Evolutionary conservation across 768 basidiomycete genomes (phyloP), one percentile per base, ranked within the genome.

Genomic region (Crucibulum laeve): DNA sequence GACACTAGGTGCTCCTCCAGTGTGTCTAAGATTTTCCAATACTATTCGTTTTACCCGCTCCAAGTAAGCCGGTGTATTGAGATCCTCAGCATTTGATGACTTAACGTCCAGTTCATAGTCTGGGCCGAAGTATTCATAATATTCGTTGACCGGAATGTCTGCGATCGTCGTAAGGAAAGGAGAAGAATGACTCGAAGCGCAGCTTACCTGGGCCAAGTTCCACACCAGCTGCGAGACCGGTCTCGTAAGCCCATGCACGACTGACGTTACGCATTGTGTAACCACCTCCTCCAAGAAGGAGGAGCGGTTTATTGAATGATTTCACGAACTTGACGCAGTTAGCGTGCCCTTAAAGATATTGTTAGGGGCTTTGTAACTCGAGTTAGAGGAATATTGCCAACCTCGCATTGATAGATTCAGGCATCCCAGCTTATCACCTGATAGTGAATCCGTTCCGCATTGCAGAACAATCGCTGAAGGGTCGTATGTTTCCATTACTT

Each of bases 261-360:
- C 91, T 93, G 47, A 97, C 95, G 50, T 95, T 95, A 34, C 94
- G 87, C 81, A 99, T 95, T 3, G 96, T 99, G 64, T 99, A 99
- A 0, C 96, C 96, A 7, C 96, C 96, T 21, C 96, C 96, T 11
- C 96, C 96, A 19, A 99, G 80, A 15, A 99, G 73, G 8, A 99
- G 69, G n/a, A 98, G 63, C 1, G 96, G 96, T 38, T 91, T 86
- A 58, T 90, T 87, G 67, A 98, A 96, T 0, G 90, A 91, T 61
- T 98, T 96, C 42, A 99, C 90, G 60, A 95, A 98, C 55, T 85
- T 86, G 30, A 98, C 95, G 52, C 96, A 99, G 57, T 94, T 91
- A 1, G 96, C 96, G 58, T 99, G 96, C 5, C 96, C 94, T 86
- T 46, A 41, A 43, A 15, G 19, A 38, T 13, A 22, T 23, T 32